These are phyloP conservation scores for Rhododendron molle DNA, from an alignment of 148 eudicot genomes.

Conservation along the genomic window DNA sequence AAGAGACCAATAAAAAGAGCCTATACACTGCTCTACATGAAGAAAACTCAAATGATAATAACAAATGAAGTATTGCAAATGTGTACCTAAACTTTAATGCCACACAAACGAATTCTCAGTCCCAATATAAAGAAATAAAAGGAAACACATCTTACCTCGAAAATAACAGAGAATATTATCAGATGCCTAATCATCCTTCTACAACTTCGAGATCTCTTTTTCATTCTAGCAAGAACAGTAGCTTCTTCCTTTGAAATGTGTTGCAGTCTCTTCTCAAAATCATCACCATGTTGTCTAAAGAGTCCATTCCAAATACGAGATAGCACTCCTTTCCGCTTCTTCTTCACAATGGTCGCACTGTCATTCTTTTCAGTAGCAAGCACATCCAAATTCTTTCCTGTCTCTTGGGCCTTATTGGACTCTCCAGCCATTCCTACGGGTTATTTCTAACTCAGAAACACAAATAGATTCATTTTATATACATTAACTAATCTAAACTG, in stretches of 20 bases:
- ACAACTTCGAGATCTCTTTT: conserved; percentile 57
- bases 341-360: conserved; percentile 20
- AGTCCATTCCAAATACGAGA: conserved; percentile 66
- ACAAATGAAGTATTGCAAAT: neutral
- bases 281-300: conserved; percentile 54
- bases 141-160: conserved; percentile 49
- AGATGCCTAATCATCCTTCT: conserved; percentile 52
- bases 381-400: conserved; percentile 23
- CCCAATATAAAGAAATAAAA: neutral
- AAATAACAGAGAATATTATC: conserved; percentile 50
- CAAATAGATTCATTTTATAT: neutral
- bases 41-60: neutral
- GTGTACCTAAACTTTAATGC: neutral
- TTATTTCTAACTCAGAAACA: conserved; percentile 4
- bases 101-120: neutral
- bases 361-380: conserved; percentile 34
- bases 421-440: conserved; percentile 61
- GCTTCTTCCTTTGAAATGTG: conserved; percentile 75
- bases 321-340: conserved; percentile 56
- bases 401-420: conserved; percentile 35
- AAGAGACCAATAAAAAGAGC: neutral
- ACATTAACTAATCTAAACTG: neutral
- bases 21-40: neutral
- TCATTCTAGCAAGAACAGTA: conserved; percentile 53
- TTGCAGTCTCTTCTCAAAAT: conserved; percentile 69